A percentile compares a stretch with the other conserved stretches of the same genome.
These are phyloP conservation scores for Asterionellopsis glacialis DNA, from an alignment of 108 stramenopile genomes.

Conservation along the genomic window DNA sequence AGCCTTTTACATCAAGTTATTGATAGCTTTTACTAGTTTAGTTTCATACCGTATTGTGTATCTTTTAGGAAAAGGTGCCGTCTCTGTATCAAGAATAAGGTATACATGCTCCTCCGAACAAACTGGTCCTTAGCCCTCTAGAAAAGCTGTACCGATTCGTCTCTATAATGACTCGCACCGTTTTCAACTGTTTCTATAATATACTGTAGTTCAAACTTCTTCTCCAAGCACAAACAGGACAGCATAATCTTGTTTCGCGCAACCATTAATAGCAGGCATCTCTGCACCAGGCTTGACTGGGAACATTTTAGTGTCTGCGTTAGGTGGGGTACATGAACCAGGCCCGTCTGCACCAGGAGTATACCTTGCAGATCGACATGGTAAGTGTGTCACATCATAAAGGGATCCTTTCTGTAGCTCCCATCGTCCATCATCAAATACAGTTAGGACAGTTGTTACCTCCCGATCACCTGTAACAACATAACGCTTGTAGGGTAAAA, in stretches of 20 bases:
- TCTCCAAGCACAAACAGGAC: constrained; percentile 55
- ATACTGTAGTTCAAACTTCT: not conserved
- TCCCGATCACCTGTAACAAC: constrained; percentile 55
- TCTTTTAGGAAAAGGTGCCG: too few species aligned
- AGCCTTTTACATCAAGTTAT: too few species aligned
- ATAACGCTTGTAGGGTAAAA: constrained; percentile 37
- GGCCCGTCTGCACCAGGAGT: constrained; percentile 10
- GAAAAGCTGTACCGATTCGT: too few species aligned
- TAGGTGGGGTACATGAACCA: constrained; percentile 32
- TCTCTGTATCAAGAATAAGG: too few species aligned
- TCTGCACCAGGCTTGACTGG: constrained; percentile 54
- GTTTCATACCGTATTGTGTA: too few species aligned
- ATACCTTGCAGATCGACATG: constrained; percentile 60
- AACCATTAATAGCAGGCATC: constrained; percentile 51
- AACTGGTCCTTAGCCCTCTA: too few species aligned
- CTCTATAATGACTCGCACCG: too few species aligned
- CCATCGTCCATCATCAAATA: constrained; percentile 39
- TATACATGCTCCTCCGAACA: too few species aligned
- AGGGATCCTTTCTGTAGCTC: constrained; percentile 33
- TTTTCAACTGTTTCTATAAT: too few species aligned
- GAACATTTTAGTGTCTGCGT: constrained; percentile 40
- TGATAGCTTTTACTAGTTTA: too few species aligned
- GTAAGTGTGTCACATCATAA: constrained; percentile 68
- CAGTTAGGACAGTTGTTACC: constrained; percentile 46
- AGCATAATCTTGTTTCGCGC: constrained; percentile 54